A percentile compares a stretch with the other conserved stretches of the same genome.
phyloP scores from a whole-genome alignment of 2,329 filamentous ascomycete genomes.

The Talaromyces albobiverticillius region DNA sequence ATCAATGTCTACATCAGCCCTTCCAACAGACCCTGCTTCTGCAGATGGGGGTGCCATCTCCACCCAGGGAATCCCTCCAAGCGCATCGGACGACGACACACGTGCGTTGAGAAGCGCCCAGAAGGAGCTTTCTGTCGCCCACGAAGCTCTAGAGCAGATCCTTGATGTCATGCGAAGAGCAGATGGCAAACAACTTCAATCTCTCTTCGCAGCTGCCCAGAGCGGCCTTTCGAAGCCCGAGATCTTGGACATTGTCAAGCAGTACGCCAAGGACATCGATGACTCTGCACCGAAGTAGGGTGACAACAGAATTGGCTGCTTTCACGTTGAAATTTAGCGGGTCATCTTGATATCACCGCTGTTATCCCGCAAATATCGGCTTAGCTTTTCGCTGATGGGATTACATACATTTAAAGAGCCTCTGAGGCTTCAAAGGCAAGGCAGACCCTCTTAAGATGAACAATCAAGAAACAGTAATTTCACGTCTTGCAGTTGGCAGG shows the following conservation, averaged over 20 bases:
- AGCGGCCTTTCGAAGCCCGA: conserved; percentile 2
- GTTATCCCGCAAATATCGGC: too few species aligned
- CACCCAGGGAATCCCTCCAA: not conserved
- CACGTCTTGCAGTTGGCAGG: too few species aligned
- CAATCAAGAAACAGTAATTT: too few species aligned
- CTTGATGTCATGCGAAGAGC: conserved; percentile 5
- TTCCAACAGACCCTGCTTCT: not conserved
- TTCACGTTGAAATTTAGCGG: not conserved
- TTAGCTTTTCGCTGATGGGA: too few species aligned
- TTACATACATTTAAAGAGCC: too few species aligned
- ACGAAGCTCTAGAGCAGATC: conserved; percentile 8
- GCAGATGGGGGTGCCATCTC: too few species aligned
- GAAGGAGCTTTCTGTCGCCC: not conserved
- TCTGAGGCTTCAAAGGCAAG: too few species aligned
- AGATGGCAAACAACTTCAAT: not conserved
- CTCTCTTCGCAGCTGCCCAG: not conserved
- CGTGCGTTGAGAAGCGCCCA: not conserved
- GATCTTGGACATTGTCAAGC: conserved; percentile 4
- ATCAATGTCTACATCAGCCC: not conserved
- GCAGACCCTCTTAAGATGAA: too few species aligned
- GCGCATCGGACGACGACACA: not conserved
- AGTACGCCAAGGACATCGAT: not conserved
- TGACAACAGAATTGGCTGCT: not conserved
- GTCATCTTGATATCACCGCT: too few species aligned
- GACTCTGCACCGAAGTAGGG: not conserved